phyloP scores from a whole-genome alignment of 108 stramenopile genomes.

The Skeletonema potamos region DNA sequence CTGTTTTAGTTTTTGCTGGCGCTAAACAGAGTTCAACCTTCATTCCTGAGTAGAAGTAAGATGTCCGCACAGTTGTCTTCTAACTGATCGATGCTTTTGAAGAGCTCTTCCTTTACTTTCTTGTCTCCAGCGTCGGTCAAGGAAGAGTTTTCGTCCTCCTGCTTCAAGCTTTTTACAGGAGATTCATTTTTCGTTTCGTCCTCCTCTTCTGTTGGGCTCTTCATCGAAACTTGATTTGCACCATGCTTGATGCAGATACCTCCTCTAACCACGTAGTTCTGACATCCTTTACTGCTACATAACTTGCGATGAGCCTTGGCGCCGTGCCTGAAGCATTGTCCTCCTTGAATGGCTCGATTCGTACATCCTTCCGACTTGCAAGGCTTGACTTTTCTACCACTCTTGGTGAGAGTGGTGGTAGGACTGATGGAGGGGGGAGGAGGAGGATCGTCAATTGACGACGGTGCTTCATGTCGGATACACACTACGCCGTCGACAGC shows the following conservation, averaged over 20 bases:
- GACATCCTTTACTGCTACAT: not conserved
- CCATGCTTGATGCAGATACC: not conserved
- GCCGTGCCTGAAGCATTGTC: not conserved
- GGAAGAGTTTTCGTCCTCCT: not conserved
- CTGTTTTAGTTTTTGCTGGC: too few species aligned
- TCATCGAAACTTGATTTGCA: not conserved
- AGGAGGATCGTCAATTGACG: not conserved
- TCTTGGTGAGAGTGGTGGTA: not conserved
- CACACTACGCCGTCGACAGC: not conserved
- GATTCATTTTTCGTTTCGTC: not conserved
- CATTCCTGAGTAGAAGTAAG: not conserved
- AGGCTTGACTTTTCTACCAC: not conserved
- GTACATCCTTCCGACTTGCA: not conserved
- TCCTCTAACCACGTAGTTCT: not conserved
- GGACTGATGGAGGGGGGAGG: not conserved
- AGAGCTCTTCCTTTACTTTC: not conserved
- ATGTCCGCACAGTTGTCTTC: not conserved
- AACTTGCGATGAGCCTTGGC: not conserved
- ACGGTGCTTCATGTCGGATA: not conserved
- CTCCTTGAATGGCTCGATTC: not conserved
- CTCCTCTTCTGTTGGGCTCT: not conserved
- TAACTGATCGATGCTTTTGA: not conserved
- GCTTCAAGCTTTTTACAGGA: not conserved
- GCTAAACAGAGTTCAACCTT: not conserved
- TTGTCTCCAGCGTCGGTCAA: not conserved